phyloP scores from a whole-genome alignment of 2,329 filamentous ascomycete genomes.

The Colletotrichum filicis region DNA sequence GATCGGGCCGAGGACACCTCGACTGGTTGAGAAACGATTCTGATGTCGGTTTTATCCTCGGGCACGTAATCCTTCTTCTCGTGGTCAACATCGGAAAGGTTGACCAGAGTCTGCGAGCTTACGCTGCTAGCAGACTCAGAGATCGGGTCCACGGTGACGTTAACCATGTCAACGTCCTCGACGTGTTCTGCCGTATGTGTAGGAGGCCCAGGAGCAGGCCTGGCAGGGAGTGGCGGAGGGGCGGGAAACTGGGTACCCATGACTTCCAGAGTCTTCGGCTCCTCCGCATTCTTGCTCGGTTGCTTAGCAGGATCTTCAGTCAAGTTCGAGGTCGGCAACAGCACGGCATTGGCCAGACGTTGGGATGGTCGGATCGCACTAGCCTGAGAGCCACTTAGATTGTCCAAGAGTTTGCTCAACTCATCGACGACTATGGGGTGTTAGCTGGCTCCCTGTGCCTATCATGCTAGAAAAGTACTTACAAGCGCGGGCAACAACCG shows the following conservation, averaged over 20 bases:
- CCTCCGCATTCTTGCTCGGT: not conserved
- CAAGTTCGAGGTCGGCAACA: conserved; percentile 64
- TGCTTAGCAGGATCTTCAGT: not conserved
- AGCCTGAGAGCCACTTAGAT: conserved; percentile 72
- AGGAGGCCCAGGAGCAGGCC: conserved; percentile 55
- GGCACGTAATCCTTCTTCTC: conserved; percentile 44
- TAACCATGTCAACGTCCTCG: conserved; percentile 49
- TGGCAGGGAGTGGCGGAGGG: conserved; percentile 60
- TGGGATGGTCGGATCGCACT: conserved; percentile 77
- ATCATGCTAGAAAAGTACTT: conserved; percentile 50
- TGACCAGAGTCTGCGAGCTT: conserved; percentile 65
- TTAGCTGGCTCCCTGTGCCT: conserved; percentile 48
- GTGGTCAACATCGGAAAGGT: conserved; percentile 50
- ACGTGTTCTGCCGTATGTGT: conserved; percentile 33
- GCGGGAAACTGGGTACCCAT: conserved; percentile 34
- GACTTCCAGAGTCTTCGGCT: conserved; percentile 27
- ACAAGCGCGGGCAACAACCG: conserved; percentile 79
- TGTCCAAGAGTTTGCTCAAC: conserved; percentile 75
- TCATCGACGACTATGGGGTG: conserved; percentile 76
- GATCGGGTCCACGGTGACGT: conserved; percentile 44
- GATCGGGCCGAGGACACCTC: conserved; percentile 35
- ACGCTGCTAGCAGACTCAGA: conserved; percentile 57
- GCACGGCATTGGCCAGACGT: conserved; percentile 82
- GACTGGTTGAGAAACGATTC: conserved; percentile 34
- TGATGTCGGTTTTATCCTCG: conserved; percentile 26